A percentile compares a stretch with the other conserved stretches of the same genome.
Conservation (phyloP, 1,284 basidiomycete species). For the Sporisorium exsertum region DNA sequence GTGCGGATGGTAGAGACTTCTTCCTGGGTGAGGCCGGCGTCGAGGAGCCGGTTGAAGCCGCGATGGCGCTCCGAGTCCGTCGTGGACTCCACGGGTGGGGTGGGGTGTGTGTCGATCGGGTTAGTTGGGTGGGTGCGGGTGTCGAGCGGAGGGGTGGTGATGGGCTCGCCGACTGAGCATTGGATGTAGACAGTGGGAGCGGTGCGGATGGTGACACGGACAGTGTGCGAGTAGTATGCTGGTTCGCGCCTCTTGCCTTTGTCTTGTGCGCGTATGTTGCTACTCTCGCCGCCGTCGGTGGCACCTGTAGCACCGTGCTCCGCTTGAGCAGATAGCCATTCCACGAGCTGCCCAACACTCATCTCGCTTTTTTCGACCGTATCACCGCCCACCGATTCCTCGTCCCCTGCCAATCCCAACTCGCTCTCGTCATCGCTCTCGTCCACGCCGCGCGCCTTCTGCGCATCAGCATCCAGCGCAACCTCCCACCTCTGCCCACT, state of each 20-base stretch:
- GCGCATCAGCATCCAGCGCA: conserved; percentile 13
- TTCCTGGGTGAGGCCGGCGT: conserved; percentile 24
- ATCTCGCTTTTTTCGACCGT: conserved; percentile 20
- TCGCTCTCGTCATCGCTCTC: conserved; percentile 4
- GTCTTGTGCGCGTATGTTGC: conserved; percentile 4
- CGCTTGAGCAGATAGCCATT: conserved; percentile 6
- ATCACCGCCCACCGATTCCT: conserved; percentile 1
- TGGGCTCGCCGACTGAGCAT: conserved; percentile 45
- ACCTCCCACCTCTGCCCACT: conserved; percentile 22
- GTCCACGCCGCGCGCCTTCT: neutral
- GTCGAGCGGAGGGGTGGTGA: neutral
- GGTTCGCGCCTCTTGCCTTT: conserved; percentile 40
- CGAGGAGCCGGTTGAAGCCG: conserved; percentile 45
- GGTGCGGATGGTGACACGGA: conserved; percentile 30
- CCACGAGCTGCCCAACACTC: conserved; percentile 22
- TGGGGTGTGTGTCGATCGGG: neutral
- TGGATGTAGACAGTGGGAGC: conserved; percentile 43
- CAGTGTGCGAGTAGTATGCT: conserved; percentile 9
- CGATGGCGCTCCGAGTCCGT: conserved; percentile 18
- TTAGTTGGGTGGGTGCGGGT: neutral
- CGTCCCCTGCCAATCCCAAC: neutral
- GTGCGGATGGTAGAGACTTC: conserved; percentile 40
- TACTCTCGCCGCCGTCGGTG: neutral
- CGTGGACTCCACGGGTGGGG: neutral
- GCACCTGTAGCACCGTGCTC: neutral